phyloP scores from a whole-genome alignment of 2,329 filamentous ascomycete genomes.

The Trichophyton benhamiae region DNA sequence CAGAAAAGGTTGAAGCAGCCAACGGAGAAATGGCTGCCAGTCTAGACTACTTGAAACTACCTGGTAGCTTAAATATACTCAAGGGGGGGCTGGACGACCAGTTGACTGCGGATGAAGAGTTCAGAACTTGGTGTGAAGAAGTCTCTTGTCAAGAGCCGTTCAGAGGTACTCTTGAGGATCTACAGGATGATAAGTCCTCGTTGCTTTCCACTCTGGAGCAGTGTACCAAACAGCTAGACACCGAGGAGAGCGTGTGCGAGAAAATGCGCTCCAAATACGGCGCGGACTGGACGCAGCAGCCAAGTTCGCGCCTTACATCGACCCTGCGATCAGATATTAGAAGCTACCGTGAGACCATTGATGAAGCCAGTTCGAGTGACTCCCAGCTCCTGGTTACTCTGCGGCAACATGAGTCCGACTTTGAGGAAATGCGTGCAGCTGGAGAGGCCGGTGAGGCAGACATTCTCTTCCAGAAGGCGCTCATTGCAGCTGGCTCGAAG shows the following conservation, averaged over 20 bases:
- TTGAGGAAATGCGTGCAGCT: conserved; percentile 88
- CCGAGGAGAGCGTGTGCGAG: conserved; percentile 95
- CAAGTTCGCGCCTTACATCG: conserved; percentile 76
- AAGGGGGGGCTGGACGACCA: conserved; percentile 51
- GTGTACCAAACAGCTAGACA: conserved; percentile 78
- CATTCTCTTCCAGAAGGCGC: conserved; percentile 72
- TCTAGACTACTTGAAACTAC: conserved; percentile 82
- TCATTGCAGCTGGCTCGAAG: conserved; percentile 60
- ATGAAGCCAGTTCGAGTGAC: conserved; percentile 80
- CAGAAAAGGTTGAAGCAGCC: conserved; percentile 80
- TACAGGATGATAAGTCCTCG: conserved; percentile 64
- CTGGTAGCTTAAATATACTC: conserved; percentile 75
- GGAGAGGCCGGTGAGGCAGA: conserved; percentile 79
- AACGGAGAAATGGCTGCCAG: conserved; percentile 95
- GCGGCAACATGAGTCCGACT: conserved; percentile 73
- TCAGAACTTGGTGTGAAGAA: conserved; percentile 86
- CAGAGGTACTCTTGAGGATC: conserved; percentile 60
- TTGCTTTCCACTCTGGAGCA: conserved; percentile 63
- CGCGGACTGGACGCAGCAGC: conserved; percentile 91
- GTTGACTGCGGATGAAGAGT: conserved; percentile 76
- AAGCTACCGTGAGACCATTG: conserved; percentile 76
- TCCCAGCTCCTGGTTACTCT: conserved; percentile 70
- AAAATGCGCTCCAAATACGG: conserved; percentile 99
- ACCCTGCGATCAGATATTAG: conserved; percentile 77
- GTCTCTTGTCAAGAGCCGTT: conserved; percentile 77